Evolutionary conservation across 257 asterid genomes (phyloP), one percentile per base, ranked within the genome.

Genomic region (Lavandula angustifolia): DNA sequence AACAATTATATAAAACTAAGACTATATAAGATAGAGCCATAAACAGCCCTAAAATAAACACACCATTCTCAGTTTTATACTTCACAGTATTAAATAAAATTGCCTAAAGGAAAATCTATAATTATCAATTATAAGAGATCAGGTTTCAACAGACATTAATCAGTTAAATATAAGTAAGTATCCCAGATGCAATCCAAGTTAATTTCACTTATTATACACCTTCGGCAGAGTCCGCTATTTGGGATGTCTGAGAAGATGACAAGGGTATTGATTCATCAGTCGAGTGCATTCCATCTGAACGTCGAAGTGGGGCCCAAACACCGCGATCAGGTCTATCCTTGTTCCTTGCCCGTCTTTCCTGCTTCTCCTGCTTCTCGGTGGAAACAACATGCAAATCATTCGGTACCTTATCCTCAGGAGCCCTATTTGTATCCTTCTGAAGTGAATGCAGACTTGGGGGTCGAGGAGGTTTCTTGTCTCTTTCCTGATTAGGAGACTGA

Each of bases 251-350:
- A 57, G 87, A 83, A 62, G 87, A 70, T 22, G 87, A 75, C 13
- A 85, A 84, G 62, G 92, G 79, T 62, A 82, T 77, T 12, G 95
- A 82, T 35, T 80, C 94, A 43, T 80, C 87, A 79, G 85, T 86
- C 50, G 87, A 80, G 70, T 77, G 89, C 63, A 85, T 75, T 59
- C 91, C 87, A 70, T 91, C 95, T 18, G 95, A 76, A 52, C 85
- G 95, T 33, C 84, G 84, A 76, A 87, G 84, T 70, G 91, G 95
- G 50, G 98, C 72, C 98, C 96, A 83, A 73, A 88, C 94, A 72
- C 94, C 98, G 69, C 94, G 91, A 78, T 91, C 98, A 71, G 94
- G 98, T 63, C 95, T 86, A 75, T 88, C 95, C 79, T 82, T 91
- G 72, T 84, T 91, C 81, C 86, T 81, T 35, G 79, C 71, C 42